Evolutionary conservation across 768 basidiomycete species (phyloP).

Genomic region (Sutorius australiensis): DNA sequence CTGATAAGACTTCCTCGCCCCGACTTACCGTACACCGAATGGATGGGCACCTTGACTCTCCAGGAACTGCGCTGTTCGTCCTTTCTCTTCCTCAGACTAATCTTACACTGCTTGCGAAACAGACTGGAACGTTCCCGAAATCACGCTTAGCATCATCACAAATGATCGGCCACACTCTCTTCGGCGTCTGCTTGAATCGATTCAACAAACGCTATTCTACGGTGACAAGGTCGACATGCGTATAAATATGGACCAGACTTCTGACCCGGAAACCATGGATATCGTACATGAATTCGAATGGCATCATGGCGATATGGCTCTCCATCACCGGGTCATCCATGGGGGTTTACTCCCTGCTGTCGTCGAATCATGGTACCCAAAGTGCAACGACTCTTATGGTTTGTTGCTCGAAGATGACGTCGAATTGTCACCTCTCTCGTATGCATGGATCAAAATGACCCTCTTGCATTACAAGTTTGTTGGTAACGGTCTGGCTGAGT

Average conservation of each 20-base stretch:
- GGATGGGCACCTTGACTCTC: slow-evolving; percentile 59
- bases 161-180: slow-evolving; percentile 73
- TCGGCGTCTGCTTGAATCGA: slow-evolving; percentile 58
- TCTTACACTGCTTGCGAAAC: slow-evolving; percentile 5
- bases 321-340: slow-evolving; percentile 73
- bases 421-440: slow-evolving; percentile 80
- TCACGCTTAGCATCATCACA: slow-evolving; percentile 75
- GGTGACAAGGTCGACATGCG: slow-evolving; percentile 64
- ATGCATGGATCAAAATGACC: slow-evolving; percentile 82
- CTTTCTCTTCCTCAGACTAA: slow-evolving; percentile 9
- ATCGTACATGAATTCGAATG: slow-evolving; percentile 52
- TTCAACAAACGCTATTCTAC: slow-evolving; percentile 56
- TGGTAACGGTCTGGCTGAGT: background rate
- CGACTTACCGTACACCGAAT: slow-evolving; percentile 52
- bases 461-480: slow-evolving; percentile 68
- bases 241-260: slow-evolving; percentile 73
- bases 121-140: slow-evolving; percentile 73
- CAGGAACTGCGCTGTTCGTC: slow-evolving; percentile 38
- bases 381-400: slow-evolving; percentile 68
- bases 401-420: slow-evolving; percentile 83
- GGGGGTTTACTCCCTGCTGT: slow-evolving; percentile 80
- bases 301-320: slow-evolving; percentile 53
- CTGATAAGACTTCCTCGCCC: slow-evolving; percentile 42
- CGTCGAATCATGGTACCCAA: slow-evolving; percentile 88
- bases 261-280: slow-evolving; percentile 56